Evolutionary conservation across 139 green algal genomes (phyloP), one percentile per base, ranked within the genome.

Genomic region (Raphidocelis subcapitata): DNA sequence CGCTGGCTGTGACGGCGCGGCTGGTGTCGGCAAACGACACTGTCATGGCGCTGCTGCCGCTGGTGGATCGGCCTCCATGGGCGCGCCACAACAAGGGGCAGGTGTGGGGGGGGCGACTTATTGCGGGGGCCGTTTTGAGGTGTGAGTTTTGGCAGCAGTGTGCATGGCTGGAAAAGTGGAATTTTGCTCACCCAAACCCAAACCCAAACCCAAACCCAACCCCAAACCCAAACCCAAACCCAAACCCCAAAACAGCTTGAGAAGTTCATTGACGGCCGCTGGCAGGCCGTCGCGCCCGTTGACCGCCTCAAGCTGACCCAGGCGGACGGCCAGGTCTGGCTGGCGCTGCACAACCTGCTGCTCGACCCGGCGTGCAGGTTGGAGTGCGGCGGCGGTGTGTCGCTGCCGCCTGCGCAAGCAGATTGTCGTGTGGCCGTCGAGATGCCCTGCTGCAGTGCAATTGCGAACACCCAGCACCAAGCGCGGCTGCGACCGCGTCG

Each of bases 321-420:
- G 74, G 76, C 79, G 15, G 91, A 95, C 46, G 87, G 77, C 0
- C 90, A 95, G 86, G 86, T 92, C 41, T 97, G 93, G 93, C 85
- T 97, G 61, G 76, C 87, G 36, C 47, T 97, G 47, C 84, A 89
- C 79, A 95, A 95, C 74, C 86, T 97, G 64, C 59, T 95, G 57
- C 85, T 93, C 37, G 92, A 96, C 62, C 83, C 89, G 0, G 72
- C 69, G 23, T 90, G 80, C 56, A 77, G 87, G 41, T 49, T 49
- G 8, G 41, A 49, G 12, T 12, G 41, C 8, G 12, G n/a, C n/a
- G n/a, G n/a, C n/a, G n/a, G n/a, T n/a, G n/a, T n/a, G n/a, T n/a
- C n/a, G n/a, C n/a, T n/a, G n/a, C n/a, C n/a, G n/a, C n/a, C n/a
- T n/a, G n/a, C n/a, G n/a, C n/a, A n/a, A n/a, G n/a, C n/a, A n/a